Evolutionary conservation across 116 monocot genomes (phyloP).

Genomic region (Posidonia oceanica): DNA sequence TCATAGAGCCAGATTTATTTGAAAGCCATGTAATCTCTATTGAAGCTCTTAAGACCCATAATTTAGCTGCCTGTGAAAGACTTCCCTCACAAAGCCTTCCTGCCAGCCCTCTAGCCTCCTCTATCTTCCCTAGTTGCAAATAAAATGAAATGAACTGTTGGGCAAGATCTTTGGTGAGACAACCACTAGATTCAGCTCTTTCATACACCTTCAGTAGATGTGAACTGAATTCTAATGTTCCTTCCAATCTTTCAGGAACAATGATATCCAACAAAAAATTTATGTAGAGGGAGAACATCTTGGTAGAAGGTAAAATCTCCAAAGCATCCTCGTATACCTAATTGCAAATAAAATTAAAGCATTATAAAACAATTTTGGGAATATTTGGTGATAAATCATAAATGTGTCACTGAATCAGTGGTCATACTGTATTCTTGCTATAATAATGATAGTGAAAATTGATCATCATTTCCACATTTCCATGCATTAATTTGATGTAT

Average conservation of each 20-base stretch:
- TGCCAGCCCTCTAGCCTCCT: conserved; percentile 53
- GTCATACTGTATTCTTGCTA: too few relatives aligned
- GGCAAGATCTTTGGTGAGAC: conserved; percentile 59
- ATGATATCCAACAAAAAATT: conserved; percentile 51
- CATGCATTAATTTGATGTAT: neutral
- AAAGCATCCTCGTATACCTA: conserved; percentile 85
- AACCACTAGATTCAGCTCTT: conserved; percentile 57
- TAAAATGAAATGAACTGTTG: conserved; percentile 48
- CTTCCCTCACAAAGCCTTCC: conserved; percentile 46
- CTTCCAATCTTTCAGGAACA: conserved; percentile 16
- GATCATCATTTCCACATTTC: too few relatives aligned
- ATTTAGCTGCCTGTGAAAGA: conserved; percentile 34
- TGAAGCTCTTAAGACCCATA: conserved; percentile 60
- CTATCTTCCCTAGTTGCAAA: conserved; percentile 38
- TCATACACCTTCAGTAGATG: conserved; percentile 39
- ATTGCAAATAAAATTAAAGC: neutral
- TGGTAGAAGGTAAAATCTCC: conserved; percentile 35
- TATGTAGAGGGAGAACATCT: conserved; percentile 72
- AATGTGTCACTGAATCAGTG: neutral
- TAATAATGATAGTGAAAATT: too few relatives aligned
- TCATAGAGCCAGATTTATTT: conserved; percentile 25
- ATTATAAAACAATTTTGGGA: neutral
- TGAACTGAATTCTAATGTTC: conserved; percentile 28
- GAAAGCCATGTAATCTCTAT: conserved; percentile 52
- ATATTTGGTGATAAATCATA: neutral